Evolutionary conservation across 306 rosid species (phyloP), one percentile per base, ranked within the genome.

Genomic region (Inga oerstediana): DNA sequence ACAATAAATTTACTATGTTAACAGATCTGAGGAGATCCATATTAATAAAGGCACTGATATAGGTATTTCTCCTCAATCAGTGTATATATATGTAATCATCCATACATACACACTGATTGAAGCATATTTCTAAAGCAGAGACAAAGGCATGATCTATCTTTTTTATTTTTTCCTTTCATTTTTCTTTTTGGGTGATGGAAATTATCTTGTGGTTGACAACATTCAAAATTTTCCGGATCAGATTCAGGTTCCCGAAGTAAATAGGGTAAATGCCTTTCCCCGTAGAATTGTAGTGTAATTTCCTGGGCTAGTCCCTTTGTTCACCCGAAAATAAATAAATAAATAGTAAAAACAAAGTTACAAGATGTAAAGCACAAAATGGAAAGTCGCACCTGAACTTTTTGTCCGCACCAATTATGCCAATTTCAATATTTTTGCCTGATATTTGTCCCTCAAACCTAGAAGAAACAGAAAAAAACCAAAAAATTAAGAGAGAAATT

Each of bases 381-480:
- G 8, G 27, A 45, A 71, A 74, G 74, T 78, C 83, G 74, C 81
- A 84, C 99, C 97, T 97, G 95, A 97, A 97, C 77, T 84, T 91
- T 81, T 90, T 97, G 89, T 97, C 99, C 0, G 88, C 70, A 9
- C 94, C 90, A 73, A 97, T 97, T 81, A 94, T 90, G 81, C 99
- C 99, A 84, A 97, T 97, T 91, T 97, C 97, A 75, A 97, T 97
- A 87, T 97, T 97, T 85, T 97, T 97, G 48, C 93, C 83, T 4
- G 99, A 97, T 83, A 97, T 97, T 85, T 91, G 99, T 68, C 99
- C 99, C 87, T 97, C 98, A 79, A 97, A 97, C 54, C 98, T 94
- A 73, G 56, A 62, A 72, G 66, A 73, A 32, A 15, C 54, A 64
- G 64, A 51, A 43, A 71, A 75, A 71, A 65, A 5, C 4, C 4